These are phyloP conservation scores for Penicillium sp. DNA, from an alignment of 2,329 filamentous ascomycete species.

Conservation along the genomic window DNA sequence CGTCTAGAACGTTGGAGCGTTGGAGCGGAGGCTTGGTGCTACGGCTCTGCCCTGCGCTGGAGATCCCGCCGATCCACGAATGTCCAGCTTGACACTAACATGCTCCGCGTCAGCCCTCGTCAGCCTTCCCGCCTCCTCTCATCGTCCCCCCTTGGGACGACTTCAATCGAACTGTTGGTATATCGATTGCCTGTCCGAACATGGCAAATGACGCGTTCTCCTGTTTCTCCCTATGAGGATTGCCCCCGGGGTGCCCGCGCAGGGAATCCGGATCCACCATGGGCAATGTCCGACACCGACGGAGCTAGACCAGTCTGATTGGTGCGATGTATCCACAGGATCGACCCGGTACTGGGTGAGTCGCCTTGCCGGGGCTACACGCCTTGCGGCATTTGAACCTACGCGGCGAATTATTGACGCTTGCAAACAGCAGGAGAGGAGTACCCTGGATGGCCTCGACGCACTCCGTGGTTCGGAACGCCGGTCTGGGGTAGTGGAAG, in stretches of 20 bases:
- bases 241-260: slow-evolving; percentile 5
- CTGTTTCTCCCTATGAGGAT: slow-evolving; percentile 12
- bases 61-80: slow-evolving; percentile 11
- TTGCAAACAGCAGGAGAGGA: too few relatives aligned
- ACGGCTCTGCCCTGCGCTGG: slow-evolving; percentile 1
- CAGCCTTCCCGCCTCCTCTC: slow-evolving; percentile 5
- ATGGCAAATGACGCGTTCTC: slow-evolving; percentile 19
- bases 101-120: slow-evolving; percentile 8
- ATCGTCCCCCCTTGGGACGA: too few relatives aligned
- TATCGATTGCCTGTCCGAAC: not conserved
- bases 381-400: slow-evolving; percentile 59
- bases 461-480: too few relatives aligned
- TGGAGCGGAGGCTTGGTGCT: too few relatives aligned
- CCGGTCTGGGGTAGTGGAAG: too few relatives aligned
- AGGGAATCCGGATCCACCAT: slow-evolving; percentile 12
- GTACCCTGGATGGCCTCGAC: too few relatives aligned
- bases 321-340: slow-evolving; percentile 7
- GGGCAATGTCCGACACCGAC: slow-evolving; percentile 10
- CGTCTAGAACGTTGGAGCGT: too few relatives aligned
- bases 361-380: slow-evolving; percentile 45
- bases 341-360: slow-evolving; percentile 43
- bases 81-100: slow-evolving; percentile 12
- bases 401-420: slow-evolving; percentile 63
- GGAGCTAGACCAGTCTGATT: slow-evolving; percentile 2
- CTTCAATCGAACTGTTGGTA: slow-evolving; percentile 1